Conservation (phyloP, 2,329 filamentous ascomycete genomes). For the Fusarium illudens region DNA sequence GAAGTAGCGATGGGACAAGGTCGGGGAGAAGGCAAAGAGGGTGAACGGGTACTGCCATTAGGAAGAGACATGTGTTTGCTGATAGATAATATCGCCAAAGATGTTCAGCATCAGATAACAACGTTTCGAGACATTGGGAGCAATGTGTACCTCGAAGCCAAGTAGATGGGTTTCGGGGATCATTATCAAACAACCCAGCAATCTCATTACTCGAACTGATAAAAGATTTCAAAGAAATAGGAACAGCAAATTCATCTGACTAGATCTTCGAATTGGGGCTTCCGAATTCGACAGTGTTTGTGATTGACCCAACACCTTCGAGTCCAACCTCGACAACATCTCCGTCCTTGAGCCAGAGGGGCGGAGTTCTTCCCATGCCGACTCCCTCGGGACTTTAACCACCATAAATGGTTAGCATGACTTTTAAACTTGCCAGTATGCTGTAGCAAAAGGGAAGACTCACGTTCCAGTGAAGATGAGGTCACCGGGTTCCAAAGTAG, state of each 20-base stretch:
- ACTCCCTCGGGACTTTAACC: background rate
- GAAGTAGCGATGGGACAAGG: slow-evolving; percentile 14
- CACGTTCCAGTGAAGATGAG: background rate
- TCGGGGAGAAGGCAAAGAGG: slow-evolving; percentile 12
- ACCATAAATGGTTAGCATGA: background rate
- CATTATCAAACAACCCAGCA: no score
- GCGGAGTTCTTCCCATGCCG: background rate
- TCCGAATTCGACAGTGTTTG: background rate
- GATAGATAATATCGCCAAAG: slow-evolving; percentile 6
- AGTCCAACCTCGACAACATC: background rate
- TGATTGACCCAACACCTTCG: background rate
- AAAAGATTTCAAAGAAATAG: no score
- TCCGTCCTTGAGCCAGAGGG: background rate
- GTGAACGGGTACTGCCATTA: slow-evolving; percentile 7
- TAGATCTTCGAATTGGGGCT: background rate
- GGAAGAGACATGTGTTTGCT: slow-evolving; percentile 19
- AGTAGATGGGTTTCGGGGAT: background rate
- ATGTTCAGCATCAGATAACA: slow-evolving; percentile 11
- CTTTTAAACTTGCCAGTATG: no score
- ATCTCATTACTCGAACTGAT: no score
- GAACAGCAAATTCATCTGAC: no score
- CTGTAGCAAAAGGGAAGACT: background rate
- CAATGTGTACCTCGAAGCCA: slow-evolving; percentile 5
- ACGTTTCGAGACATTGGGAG: slow-evolving; percentile 8
- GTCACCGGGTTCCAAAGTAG: background rate